Percentiles rank a stretch among this genome's conserved stretches.
phyloP scores from a whole-genome alignment of 1,284 basidiomycete genomes.

The Ceratobasidium sp. region DNA sequence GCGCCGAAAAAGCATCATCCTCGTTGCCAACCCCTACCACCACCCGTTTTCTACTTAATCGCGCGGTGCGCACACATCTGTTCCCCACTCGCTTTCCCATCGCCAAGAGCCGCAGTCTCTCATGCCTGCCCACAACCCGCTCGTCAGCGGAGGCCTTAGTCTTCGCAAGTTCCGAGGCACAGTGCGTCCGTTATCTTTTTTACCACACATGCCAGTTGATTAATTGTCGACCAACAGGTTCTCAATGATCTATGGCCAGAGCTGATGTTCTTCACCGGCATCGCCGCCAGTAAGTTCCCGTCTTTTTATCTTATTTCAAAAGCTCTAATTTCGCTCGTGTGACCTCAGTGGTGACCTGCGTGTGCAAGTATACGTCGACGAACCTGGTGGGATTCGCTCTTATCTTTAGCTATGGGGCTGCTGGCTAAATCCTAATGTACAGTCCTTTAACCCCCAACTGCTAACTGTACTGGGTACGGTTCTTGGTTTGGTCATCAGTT shows the following conservation, averaged over 20 bases:
- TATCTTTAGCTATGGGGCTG: not conserved
- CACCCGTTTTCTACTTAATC: not conserved
- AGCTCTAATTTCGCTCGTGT: constrained; percentile 6
- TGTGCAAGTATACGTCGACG: not conserved
- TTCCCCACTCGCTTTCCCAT: constrained; percentile 3
- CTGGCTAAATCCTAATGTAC: not conserved
- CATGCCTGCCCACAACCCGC: constrained; percentile 24
- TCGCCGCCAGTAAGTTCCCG: constrained; percentile 16
- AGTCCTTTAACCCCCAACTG: constrained; percentile 17
- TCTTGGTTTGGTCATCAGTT: constrained; percentile 55
- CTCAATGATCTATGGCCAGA: constrained; percentile 37
- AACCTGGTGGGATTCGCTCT: not conserved
- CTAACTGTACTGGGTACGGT: constrained; percentile 48
- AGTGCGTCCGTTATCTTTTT: not conserved
- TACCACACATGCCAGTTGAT: not conserved
- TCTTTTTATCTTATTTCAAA: no score
- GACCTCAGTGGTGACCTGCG: constrained; percentile 31
- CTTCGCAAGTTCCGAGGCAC: constrained; percentile 37
- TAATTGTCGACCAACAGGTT: constrained; percentile 4
- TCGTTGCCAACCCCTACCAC: not conserved
- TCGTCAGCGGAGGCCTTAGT: constrained; percentile 13
- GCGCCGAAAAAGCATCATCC: not conserved
- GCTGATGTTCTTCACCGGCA: constrained; percentile 19
- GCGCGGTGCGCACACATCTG: constrained; percentile 9
- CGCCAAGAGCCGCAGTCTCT: not conserved